Base-by-base conservation (phyloP, 2,329 filamentous ascomycete species). In the Trichoderma oligosporum region DNA sequence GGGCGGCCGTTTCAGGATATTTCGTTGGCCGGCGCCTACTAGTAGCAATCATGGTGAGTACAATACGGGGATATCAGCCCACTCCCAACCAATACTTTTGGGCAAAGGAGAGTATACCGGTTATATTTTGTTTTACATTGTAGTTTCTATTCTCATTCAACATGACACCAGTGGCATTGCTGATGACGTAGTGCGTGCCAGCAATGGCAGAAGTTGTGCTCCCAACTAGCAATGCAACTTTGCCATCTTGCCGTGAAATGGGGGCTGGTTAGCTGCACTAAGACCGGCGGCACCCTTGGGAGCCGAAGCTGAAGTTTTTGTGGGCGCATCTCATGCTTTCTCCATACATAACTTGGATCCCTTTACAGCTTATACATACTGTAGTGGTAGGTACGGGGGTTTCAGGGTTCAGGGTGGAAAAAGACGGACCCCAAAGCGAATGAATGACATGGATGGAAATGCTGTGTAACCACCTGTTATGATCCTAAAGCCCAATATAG, bases 381-480 rank as follows among this genome's bases (percentile, higher is more conserved):
- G 20, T 16, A 51, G 29, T 22, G 22, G 35, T 18, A 51, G 47
- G 35, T 29, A 49, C 46, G 14, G 47, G n/a, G n/a, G n/a, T n/a
- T n/a, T n/a, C n/a, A n/a, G n/a, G n/a, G n/a, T n/a, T n/a, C n/a
- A n/a, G n/a, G n/a, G n/a, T n/a, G n/a, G n/a, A n/a, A n/a, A n/a
- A n/a, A n/a, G n/a, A n/a, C n/a, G n/a, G n/a, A n/a, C n/a, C n/a
- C n/a, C n/a, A 11, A 18, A 3, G 31, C n/a, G 9, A 8, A 18
- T 18, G 14, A 12, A 36, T 18, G 7, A 6, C 35, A 4, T 24
- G 22, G 22, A 24, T n/a, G n/a, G n/a, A n/a, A 16, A 55, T 46
- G 41, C 51, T 55, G 51, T 55, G 51, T 55, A 46, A 55, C 51
- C 41, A 55, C 41, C 16, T 22, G 24, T 36, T 38, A 45, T 36